Conservation (phyloP, 2,329 filamentous ascomycete genomes). For the Pseudomassariella vexata region DNA sequence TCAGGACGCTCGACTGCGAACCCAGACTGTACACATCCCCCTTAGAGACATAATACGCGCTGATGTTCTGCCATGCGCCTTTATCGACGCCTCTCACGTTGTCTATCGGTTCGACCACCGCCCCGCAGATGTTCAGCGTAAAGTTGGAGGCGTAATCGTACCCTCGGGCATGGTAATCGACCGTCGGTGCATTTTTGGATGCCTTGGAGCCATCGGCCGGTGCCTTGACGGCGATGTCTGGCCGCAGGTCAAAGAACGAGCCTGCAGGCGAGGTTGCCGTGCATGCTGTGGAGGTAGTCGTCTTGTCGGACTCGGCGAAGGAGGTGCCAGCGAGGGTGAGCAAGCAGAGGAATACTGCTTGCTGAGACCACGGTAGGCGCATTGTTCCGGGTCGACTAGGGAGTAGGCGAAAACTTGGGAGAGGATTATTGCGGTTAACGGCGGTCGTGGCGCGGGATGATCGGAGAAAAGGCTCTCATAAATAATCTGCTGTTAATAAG, state of each 20-base stretch:
- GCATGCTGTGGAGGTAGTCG: slow-evolving; percentile 41
- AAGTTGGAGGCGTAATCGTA: slow-evolving; percentile 79
- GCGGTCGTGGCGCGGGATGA: too few species aligned
- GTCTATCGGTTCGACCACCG: slow-evolving; percentile 62
- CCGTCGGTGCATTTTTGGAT: slow-evolving; percentile 28
- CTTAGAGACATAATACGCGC: slow-evolving; percentile 66
- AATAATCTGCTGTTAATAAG: too few species aligned
- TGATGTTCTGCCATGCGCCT: slow-evolving; percentile 63
- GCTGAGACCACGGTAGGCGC: slow-evolving; percentile 17
- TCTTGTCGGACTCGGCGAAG: slow-evolving; percentile 28
- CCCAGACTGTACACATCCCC: slow-evolving; percentile 70
- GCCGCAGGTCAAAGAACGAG: slow-evolving; percentile 54
- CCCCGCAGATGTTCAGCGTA: slow-evolving; percentile 74
- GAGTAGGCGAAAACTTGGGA: too few species aligned
- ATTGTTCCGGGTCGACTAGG: slow-evolving; percentile 11
- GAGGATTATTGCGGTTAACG: too few species aligned
- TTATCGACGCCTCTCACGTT: slow-evolving; percentile 60
- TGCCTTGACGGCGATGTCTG: slow-evolving; percentile 41
- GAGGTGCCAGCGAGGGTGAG: slow-evolving; percentile 28
- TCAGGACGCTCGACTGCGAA: slow-evolving; percentile 51
- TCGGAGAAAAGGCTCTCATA: too few species aligned
- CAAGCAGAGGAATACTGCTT: slow-evolving; percentile 19
- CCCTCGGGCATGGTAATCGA: slow-evolving; percentile 60
- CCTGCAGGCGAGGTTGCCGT: slow-evolving; percentile 51
- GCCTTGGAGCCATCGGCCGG: slow-evolving; percentile 37